Conservation (phyloP, 495 filamentous ascomycete species). For the Entonaema liquescens region DNA sequence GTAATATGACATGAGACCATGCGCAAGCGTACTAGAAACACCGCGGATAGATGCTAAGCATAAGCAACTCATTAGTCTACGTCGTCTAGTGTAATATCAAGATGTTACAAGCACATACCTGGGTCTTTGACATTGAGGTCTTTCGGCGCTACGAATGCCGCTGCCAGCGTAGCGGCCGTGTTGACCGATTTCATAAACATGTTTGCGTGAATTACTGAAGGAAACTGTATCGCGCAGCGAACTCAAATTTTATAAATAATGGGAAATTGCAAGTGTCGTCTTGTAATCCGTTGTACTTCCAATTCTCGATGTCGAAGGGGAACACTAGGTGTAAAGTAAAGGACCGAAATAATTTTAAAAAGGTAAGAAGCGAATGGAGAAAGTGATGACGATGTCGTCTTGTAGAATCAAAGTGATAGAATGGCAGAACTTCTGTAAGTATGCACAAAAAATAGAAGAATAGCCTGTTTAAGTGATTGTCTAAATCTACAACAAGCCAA, state of each 20-base stretch:
- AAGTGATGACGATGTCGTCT: constrained; percentile 8
- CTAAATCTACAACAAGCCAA: constrained; percentile 15
- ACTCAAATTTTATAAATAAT: constrained; percentile 16
- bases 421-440: constrained; percentile 11
- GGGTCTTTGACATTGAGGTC: constrained; percentile 55
- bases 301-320: constrained; percentile 5
- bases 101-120: constrained; percentile 40
- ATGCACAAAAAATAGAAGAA: constrained; percentile 13
- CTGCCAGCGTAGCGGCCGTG: constrained; percentile 43
- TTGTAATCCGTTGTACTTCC: constrained; percentile 29
- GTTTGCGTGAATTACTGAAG: constrained; percentile 2
- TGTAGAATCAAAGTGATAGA: constrained; percentile 15
- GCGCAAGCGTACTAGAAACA: constrained; percentile 59
- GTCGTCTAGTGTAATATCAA: not conserved
- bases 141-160: constrained; percentile 48
- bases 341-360: constrained; percentile 1
- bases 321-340: constrained; percentile 16
- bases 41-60: constrained; percentile 57
- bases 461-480: constrained; percentile 18
- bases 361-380: constrained; percentile 20
- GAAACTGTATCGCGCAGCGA: constrained; percentile 30
- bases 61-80: constrained; percentile 32
- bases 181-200: constrained; percentile 48
- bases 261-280: constrained; percentile 28
- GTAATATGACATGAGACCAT: constrained; percentile 69